Conservation (phyloP, 2,329 filamentous ascomycete species). For the Colletotrichum siamense region DNA sequence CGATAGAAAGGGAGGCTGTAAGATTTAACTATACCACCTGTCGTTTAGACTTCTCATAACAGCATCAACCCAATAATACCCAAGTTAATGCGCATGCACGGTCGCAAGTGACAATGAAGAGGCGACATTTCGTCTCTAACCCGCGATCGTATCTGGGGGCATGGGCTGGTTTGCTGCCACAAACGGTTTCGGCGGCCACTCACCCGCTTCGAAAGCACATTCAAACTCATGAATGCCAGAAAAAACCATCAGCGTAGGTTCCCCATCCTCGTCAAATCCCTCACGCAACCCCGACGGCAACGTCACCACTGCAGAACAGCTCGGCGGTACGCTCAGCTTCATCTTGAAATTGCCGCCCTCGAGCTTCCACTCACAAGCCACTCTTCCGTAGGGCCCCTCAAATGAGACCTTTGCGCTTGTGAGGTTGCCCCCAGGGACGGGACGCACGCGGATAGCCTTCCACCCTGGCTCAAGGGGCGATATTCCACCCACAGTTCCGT, state of each 20-base stretch:
- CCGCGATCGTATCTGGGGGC: not conserved
- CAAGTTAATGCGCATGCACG: not conserved
- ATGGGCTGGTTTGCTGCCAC: conserved; percentile 2
- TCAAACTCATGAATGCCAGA: conserved; percentile 11
- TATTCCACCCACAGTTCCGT: conserved; percentile 30
- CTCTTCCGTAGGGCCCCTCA: conserved; percentile 7
- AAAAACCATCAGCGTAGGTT: not conserved
- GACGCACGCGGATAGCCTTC: conserved; percentile 16
- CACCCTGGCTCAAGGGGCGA: conserved; percentile 27
- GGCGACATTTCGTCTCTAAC: not conserved
- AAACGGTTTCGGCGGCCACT: conserved; percentile 4
- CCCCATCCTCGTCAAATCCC: not conserved
- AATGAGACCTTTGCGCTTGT: conserved; percentile 11
- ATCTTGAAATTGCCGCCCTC: not conserved
- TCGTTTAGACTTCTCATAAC: not conserved
- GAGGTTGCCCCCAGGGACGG: conserved; percentile 14
- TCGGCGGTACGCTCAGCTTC: conserved; percentile 6
- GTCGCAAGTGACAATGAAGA: not conserved
- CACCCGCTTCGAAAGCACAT: not conserved
- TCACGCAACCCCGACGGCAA: conserved; percentile 1
- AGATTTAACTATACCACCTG: not conserved
- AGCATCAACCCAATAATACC: not conserved
- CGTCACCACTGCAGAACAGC: conserved; percentile 1
- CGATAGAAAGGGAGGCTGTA: not conserved
- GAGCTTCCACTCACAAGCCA: not conserved